Evolutionary conservation across 345 rosid genomes (phyloP), one percentile per base, ranked within the genome.

Genomic region (Nephelium lappaceum): DNA sequence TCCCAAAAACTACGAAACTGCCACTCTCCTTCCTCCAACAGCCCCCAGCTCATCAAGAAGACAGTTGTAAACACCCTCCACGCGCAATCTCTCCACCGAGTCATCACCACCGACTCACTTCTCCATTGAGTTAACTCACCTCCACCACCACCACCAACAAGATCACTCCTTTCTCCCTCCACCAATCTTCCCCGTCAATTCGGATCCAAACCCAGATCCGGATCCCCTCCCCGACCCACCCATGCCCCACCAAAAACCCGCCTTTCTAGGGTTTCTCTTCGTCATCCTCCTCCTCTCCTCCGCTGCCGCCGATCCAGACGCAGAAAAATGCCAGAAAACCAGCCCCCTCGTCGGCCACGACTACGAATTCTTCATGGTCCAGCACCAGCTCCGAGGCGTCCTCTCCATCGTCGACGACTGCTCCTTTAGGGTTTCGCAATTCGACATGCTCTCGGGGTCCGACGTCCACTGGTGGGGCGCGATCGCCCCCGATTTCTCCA

Each of bases 391-490:
- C 43, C 92, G 99, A 25, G 99, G 99, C 43, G 69, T 77, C 25
- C 43, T 96, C 77, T 86, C 89, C 74, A 79, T 94, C 16, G 45
- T 94, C 79, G 97, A 96, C 75, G 94, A 89, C 75, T 96, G 99
- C 83, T 89, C 98, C 2, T 96, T 96, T 80, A 75, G 77, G 84
- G 89, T 96, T 81, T 88, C 94, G 67, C 81, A 86, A 77, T 96
- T 96, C 77, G 94, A 96, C 77, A 92, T 96, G 97, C 83, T 94
- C 6, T 69, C 93, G 41, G 97, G 97, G 8, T 85, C 90, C 27
- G 91, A 91, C 62, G 94, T 94, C 70, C 90, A 84, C 77, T 94
- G 93, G 92, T 96, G 97, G 98, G 97, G 95, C n/a, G 86, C 98
- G 25, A 55, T 75, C 79, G 78, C 78, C 10, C 77, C 81, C 36